Evolutionary conservation across 371 early-diverging fungal species (phyloP).

Genomic region (Coemansia sp.): DNA sequence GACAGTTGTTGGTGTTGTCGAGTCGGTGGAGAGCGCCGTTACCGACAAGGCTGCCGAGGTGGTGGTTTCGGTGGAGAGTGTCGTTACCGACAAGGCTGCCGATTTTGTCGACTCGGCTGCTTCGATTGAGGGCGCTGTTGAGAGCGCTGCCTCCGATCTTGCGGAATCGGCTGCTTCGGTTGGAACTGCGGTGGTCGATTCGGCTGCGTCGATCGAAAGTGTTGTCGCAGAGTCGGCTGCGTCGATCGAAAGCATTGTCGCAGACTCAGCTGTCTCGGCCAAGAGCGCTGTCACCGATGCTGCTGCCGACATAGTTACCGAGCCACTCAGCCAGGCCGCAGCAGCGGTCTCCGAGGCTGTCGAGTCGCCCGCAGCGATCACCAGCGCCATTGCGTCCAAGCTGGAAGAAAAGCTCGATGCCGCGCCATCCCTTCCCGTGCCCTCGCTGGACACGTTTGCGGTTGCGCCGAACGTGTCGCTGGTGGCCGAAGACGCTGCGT

Average conservation of each 20-base stretch:
- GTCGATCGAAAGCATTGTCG: constrained; percentile 1
- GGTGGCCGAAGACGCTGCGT: constrained; percentile 39
- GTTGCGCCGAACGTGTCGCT: neutral
- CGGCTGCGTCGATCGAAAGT: neutral
- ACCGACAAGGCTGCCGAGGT: constrained; percentile 3
- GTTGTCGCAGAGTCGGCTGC: constrained; percentile 2
- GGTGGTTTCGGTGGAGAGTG: neutral
- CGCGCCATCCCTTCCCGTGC: constrained; percentile 5
- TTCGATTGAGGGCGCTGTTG: neutral
- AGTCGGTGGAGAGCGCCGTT: neutral
- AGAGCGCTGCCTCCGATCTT: too few species aligned
- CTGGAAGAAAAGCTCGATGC: constrained; percentile 7
- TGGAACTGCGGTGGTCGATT: neutral
- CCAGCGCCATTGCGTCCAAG: constrained; percentile 9
- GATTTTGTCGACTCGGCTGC: constrained; percentile 1
- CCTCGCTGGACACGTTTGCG: neutral
- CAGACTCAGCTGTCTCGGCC: neutral
- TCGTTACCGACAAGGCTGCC: constrained; percentile 4
- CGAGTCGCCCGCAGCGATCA: neutral
- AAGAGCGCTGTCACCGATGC: constrained; percentile 1
- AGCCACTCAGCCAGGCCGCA: neutral
- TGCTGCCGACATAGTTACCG: constrained; percentile 1
- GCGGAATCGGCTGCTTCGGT: too few species aligned
- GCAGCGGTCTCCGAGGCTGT: neutral
- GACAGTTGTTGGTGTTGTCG: neutral